Evolutionary conservation across 257 asterid species (phyloP).

Genomic region (Solanum chmielewskii): DNA sequence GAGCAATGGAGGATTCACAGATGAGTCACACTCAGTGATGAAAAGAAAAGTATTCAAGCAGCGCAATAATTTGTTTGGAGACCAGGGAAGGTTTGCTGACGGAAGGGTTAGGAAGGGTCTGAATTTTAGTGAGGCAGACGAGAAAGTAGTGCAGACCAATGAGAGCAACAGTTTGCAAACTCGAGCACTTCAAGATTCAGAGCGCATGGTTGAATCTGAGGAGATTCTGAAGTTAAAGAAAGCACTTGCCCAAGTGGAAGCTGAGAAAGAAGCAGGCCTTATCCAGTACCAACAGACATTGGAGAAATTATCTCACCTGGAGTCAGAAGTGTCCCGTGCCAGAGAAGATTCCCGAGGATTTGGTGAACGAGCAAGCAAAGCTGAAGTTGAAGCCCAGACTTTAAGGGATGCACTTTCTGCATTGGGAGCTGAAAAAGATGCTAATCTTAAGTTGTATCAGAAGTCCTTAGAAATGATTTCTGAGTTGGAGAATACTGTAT

Average conservation of each 20-base stretch:
- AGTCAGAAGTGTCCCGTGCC: conserved; percentile 49
- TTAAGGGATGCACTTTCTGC: conserved; percentile 48
- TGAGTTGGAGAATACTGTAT: conserved; percentile 34
- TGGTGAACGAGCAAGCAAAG: conserved; percentile 54
- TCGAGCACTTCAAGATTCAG: conserved; percentile 3
- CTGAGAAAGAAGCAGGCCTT: conserved; percentile 78
- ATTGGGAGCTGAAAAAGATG: conserved; percentile 63
- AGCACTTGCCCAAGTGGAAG: conserved; percentile 67
- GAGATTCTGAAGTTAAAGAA: conserved; percentile 56
- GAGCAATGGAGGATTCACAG: conserved; percentile 40
- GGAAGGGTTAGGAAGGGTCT: conserved; percentile 72
- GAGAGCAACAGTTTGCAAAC: conserved; percentile 13
- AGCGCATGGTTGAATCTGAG: conserved; percentile 29
- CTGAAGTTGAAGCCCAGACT: conserved; percentile 61
- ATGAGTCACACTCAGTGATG: conserved; percentile 28
- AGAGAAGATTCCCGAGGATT: conserved; percentile 49
- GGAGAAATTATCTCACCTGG: conserved; percentile 56
- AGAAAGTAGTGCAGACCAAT: conserved; percentile 11
- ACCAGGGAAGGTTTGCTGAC: conserved; percentile 17
- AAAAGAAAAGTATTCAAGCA: conserved; percentile 30
- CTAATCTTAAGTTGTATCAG: conserved; percentile 60
- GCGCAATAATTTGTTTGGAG: conserved; percentile 16
- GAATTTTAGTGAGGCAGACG: conserved; percentile 49
- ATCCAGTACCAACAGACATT: conserved; percentile 51
- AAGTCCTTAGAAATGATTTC: conserved; percentile 57